Base-by-base conservation (phyloP, 352 stramenopile species). In the Phytophthora pisi region DNA sequence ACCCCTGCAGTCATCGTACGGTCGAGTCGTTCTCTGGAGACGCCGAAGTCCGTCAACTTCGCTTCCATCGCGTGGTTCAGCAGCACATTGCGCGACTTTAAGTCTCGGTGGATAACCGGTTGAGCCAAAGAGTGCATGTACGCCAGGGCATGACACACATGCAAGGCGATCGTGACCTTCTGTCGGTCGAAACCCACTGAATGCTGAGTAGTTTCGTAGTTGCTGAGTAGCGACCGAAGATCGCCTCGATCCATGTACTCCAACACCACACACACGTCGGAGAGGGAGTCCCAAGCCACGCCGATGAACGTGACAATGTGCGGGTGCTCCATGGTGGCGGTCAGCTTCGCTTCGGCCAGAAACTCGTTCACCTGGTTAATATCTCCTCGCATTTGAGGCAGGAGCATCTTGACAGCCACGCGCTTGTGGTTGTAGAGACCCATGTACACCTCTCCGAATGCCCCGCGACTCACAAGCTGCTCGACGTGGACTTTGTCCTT, bases 1-100 rank as follows among this genome's bases (percentile, higher is more conserved):
- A 56, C 20, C 1, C 47, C 43, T 1, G 34, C 46, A 3, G 55
- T 53, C 55, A 62, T 52, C 6, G 57, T 56, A 20, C 31, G 30
- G 46, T 56, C 47, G 4, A 40, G 57, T 16, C 43, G 36, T 10
- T 65, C 49, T 15, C 80, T 68, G 18, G 75, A 86, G 20, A 82
- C 73, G 4, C 81, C 81, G 70, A 89, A 89, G 51, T 86, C 78
- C 1, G 56, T 73, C 11, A 89, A 16, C 66, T 89, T 89, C 11
- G 81, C 74, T 24, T 63, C 61, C 45, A 51, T 51, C 7, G 18
- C 45, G n/a, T 43, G 30, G 10, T 45, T 56, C 18, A 88, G 23
- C 0, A 90, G 63, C 10, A 89, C 52, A 57, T 86, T 89, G 7
- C 64, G 64, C 4, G 64, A 67, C 30, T 72, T 72, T 8, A 72